Evolutionary conservation across 78 protist species (phyloP).

Genomic region (Speleostelium caveatum): DNA sequence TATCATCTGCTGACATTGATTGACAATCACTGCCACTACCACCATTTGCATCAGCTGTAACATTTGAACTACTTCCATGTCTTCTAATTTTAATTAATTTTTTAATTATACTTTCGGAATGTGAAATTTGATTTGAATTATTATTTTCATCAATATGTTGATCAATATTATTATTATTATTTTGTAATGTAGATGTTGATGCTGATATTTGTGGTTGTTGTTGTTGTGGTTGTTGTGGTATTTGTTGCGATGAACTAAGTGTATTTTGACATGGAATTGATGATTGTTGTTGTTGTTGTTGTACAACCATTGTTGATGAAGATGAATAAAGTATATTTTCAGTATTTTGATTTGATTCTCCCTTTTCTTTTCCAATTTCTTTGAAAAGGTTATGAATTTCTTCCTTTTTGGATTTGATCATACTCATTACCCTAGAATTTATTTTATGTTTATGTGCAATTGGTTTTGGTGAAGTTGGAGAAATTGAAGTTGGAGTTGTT

Average conservation of each 20-base stretch:
- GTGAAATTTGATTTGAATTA: not conserved
- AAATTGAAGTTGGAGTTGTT: not conserved
- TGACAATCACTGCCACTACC: not conserved
- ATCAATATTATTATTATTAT: no score
- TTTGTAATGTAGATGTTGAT: not conserved
- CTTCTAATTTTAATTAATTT: not conserved
- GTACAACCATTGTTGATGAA: not conserved
- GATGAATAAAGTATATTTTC: no score
- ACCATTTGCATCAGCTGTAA: not conserved
- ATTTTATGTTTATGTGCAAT: slow-evolving; percentile 5
- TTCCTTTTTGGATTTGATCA: slow-evolving; percentile 49
- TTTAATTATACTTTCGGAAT: not conserved
- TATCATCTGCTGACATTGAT: not conserved
- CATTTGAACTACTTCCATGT: not conserved
- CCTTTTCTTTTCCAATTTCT: not conserved
- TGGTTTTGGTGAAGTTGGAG: not conserved
- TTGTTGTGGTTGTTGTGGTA: not conserved
- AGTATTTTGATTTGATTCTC: not conserved
- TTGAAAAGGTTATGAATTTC: slow-evolving; percentile 45
- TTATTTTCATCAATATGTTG: no score
- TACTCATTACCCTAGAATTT: slow-evolving; percentile 58
- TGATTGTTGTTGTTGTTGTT: slow-evolving; percentile 1
- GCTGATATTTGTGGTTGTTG: not conserved
- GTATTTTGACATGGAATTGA: slow-evolving; percentile 3
- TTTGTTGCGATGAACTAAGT: not conserved